Evolutionary conservation across 2,329 filamentous ascomycete genomes (phyloP).

Genomic region (Aspergillus hortae): DNA sequence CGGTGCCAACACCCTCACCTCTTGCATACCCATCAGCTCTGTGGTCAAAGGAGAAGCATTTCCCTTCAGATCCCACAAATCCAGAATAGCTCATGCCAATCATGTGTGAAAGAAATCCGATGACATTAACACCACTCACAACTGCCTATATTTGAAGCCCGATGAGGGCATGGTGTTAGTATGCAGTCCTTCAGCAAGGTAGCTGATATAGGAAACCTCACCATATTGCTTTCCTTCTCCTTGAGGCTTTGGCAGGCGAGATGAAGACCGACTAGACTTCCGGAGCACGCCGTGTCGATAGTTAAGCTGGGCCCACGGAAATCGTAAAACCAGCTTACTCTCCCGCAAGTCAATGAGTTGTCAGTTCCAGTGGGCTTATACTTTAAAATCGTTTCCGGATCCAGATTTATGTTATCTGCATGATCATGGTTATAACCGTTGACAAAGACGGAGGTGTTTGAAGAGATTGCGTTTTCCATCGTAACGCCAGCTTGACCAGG

Average conservation of each 20-base stretch:
- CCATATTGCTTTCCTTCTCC: slow-evolving; percentile 20
- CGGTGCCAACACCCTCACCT: slow-evolving; percentile 47
- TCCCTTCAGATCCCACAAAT: slow-evolving; percentile 33
- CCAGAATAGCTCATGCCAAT: slow-evolving; percentile 33
- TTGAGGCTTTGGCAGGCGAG: slow-evolving; percentile 33
- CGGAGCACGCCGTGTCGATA: slow-evolving; percentile 42
- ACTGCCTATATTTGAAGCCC: slow-evolving; percentile 22
- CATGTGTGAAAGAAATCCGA: slow-evolving; percentile 30
- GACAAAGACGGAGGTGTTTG: slow-evolving; percentile 24
- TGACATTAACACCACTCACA: slow-evolving; percentile 36
- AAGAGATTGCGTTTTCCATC: slow-evolving; percentile 20
- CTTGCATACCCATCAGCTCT: slow-evolving; percentile 45
- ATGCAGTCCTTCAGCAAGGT: neutral
- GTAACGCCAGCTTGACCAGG: slow-evolving; percentile 19
- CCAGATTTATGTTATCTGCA: slow-evolving; percentile 18
- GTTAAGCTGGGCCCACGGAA: slow-evolving; percentile 28
- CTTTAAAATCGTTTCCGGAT: slow-evolving; percentile 20
- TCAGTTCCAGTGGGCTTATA: slow-evolving; percentile 20
- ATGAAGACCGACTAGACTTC: slow-evolving; percentile 35
- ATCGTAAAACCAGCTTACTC: slow-evolving; percentile 25
- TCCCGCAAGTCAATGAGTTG: slow-evolving; percentile 19
- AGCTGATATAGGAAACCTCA: slow-evolving; percentile 11
- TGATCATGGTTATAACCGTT: slow-evolving; percentile 27
- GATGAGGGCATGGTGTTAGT: neutral
- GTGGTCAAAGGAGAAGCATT: slow-evolving; percentile 29